phyloP scores from a whole-genome alignment of 352 stramenopile genomes.

The Phytophthora brassicae region DNA sequence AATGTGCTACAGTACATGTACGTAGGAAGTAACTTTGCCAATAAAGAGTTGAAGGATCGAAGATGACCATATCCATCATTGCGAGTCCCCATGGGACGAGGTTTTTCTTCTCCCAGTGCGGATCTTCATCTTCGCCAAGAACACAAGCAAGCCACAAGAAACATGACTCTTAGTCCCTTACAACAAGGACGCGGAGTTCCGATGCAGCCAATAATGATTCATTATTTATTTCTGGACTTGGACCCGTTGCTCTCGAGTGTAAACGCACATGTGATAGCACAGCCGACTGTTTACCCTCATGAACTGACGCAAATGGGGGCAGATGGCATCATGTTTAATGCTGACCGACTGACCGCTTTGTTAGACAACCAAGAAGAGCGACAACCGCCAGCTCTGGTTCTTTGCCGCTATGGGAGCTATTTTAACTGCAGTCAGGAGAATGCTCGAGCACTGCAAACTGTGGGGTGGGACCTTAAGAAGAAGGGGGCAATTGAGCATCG shows the following conservation, averaged over 20 bases:
- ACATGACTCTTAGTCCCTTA: not conserved
- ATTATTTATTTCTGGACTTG: slow-evolving; percentile 13
- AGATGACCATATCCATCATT: not conserved
- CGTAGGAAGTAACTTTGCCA: too few relatives aligned
- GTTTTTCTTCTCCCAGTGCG: not conserved
- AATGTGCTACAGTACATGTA: too few relatives aligned
- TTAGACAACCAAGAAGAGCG: not conserved
- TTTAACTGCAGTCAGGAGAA: slow-evolving; percentile 14
- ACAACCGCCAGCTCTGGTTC: not conserved
- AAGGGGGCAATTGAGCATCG: slow-evolving; percentile 13
- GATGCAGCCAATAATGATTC: not conserved
- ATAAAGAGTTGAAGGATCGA: not conserved
- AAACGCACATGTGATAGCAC: slow-evolving; percentile 6
- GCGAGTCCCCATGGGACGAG: not conserved
- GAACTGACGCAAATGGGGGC: not conserved
- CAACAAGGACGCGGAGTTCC: not conserved
- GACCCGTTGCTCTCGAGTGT: slow-evolving; percentile 5
- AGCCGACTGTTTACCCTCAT: slow-evolving; percentile 10
- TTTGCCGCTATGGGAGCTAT: slow-evolving; percentile 14
- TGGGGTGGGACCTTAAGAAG: slow-evolving; percentile 9
- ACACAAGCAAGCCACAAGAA: not conserved
- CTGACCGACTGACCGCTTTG: slow-evolving; percentile 4
- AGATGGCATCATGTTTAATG: slow-evolving; percentile 8
- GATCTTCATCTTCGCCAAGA: not conserved
- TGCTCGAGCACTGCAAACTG: not conserved